Evolutionary conservation across 2,329 filamentous ascomycete species (phyloP), one percentile per base, ranked within the genome.

Genomic region (Ophiocordyceps camponoti-rufipedis): DNA sequence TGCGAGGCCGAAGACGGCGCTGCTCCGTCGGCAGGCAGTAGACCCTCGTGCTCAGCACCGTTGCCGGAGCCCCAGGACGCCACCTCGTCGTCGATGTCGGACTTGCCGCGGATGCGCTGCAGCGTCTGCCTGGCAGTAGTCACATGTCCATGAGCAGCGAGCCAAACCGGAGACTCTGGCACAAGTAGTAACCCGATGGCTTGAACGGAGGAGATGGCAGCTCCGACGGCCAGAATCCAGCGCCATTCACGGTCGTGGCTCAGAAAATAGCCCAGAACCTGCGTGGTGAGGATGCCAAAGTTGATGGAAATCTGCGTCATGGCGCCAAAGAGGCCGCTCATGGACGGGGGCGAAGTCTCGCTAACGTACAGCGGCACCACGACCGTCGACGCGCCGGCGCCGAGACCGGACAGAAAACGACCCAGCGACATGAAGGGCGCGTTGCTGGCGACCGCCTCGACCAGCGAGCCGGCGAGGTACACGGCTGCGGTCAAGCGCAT

Each of bases 271-370:
- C 91, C 91, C 33, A 96, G 66, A 0, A 80, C 71, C 62, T 96
- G 91, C 0, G 88, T 81, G 28, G 78, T 65, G 41, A 98, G 64
- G 45, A 98, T 95, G 46, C 91, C 91, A 23, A 88, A 67, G 56
- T 96, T 96, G 67, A 88, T 88, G 62, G 87, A 88, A 56, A 96
- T 80, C 59, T 98, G 89, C 0, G 91, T 96, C 62, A 93, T 82
- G 46, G 75, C 71, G 12, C 78, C 78, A 56, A 94, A 96, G 50
- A 94, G 77, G 5, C 87, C 88, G 46, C 80, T 76, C 51, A 81
- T 74, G 14, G 70, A 66, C 0, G 77, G 77, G 4, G 89, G 91
- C 0, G 88, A 81, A 28, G 95, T 75, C 62, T 98, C 91, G 42
- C 86, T 88, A 53, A 98, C 86, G 67, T 94, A 98, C 18, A 98